Evolutionary conservation across 2,329 filamentous ascomycete genomes (phyloP).

Genomic region (Paraconiothyrium brasiliense): DNA sequence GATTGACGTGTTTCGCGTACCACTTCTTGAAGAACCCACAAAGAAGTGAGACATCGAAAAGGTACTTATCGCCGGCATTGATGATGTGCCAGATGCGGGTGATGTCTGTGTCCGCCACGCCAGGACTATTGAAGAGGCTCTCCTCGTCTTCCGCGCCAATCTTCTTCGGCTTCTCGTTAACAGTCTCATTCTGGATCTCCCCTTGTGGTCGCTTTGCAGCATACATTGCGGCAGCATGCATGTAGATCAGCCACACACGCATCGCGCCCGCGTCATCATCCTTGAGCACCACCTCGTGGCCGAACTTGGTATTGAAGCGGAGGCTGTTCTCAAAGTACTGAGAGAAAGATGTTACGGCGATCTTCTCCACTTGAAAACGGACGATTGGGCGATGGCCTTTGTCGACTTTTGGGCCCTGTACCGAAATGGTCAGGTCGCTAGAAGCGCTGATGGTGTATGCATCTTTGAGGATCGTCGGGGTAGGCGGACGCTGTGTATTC

Average conservation of each 20-base stretch:
- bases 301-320: slow-evolving; percentile 10
- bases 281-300: slow-evolving; percentile 6
- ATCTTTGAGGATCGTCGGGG: background rate
- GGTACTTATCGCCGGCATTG: slow-evolving; percentile 19
- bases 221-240: slow-evolving; percentile 9
- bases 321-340: slow-evolving; percentile 16
- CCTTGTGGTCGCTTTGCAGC: background rate
- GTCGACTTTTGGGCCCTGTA: background rate
- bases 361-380: slow-evolving; percentile 4
- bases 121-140: background rate
- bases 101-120: slow-evolving; percentile 2
- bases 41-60: slow-evolving; percentile 12
- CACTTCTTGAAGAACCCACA: slow-evolving; percentile 14
- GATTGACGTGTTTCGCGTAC: slow-evolving; percentile 13
- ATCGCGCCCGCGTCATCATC: slow-evolving; percentile 16
- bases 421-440: background rate
- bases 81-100: slow-evolving; percentile 19
- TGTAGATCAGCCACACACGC: slow-evolving; percentile 16
- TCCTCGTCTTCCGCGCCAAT: background rate
- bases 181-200: background rate
- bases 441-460: background rate
- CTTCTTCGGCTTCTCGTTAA: background rate
- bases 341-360: slow-evolving; percentile 1
- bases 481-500: background rate
- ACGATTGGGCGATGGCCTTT: background rate